These are phyloP conservation scores for Penicillium concentricum DNA, from an alignment of 2,329 filamentous ascomycete genomes.

Conservation along the genomic window DNA sequence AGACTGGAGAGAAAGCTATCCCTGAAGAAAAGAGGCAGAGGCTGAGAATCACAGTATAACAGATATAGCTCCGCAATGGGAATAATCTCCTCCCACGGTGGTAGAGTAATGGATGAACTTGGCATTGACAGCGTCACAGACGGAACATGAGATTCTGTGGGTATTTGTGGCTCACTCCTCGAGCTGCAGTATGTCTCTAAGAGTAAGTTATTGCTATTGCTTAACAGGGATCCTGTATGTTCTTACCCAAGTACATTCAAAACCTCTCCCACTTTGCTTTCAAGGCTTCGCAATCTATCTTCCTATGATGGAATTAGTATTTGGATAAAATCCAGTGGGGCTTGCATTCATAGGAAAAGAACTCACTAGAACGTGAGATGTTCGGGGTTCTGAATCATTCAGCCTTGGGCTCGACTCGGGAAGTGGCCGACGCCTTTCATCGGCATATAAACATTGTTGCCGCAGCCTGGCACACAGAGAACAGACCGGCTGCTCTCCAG, in stretches of 20 bases:
- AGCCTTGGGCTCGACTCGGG: slow-evolving; percentile 16
- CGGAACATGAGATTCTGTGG: slow-evolving; percentile 10
- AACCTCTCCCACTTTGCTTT: slow-evolving; percentile 36
- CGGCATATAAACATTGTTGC: slow-evolving; percentile 49
- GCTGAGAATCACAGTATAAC: slow-evolving; percentile 52
- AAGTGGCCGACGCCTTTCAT: slow-evolving; percentile 27
- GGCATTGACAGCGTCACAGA: slow-evolving; percentile 8
- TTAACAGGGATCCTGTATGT: slow-evolving; percentile 3
- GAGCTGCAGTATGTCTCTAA: slow-evolving; percentile 7
- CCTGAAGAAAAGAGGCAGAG: slow-evolving; percentile 49
- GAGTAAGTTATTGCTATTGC: slow-evolving; percentile 3
- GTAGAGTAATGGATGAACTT: slow-evolving; percentile 30
- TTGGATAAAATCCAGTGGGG: not conserved
- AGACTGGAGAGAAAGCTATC: slow-evolving; percentile 44
- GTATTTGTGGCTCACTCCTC: slow-evolving; percentile 12
- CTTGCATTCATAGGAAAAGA: not conserved
- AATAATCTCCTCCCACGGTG: slow-evolving; percentile 41
- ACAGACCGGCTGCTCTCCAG: slow-evolving; percentile 51
- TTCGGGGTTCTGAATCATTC: slow-evolving; percentile 8
- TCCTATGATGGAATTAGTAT: slow-evolving; percentile 20
- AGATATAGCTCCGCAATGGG: slow-evolving; percentile 46
- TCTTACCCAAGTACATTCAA: slow-evolving; percentile 38
- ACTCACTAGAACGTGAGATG: slow-evolving; percentile 23
- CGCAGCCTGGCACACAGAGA: slow-evolving; percentile 51
- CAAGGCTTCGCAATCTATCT: slow-evolving; percentile 34